These are phyloP conservation scores for Penicillium coprophilum DNA, from an alignment of 495 filamentous ascomycete genomes.

Conservation along the genomic window DNA sequence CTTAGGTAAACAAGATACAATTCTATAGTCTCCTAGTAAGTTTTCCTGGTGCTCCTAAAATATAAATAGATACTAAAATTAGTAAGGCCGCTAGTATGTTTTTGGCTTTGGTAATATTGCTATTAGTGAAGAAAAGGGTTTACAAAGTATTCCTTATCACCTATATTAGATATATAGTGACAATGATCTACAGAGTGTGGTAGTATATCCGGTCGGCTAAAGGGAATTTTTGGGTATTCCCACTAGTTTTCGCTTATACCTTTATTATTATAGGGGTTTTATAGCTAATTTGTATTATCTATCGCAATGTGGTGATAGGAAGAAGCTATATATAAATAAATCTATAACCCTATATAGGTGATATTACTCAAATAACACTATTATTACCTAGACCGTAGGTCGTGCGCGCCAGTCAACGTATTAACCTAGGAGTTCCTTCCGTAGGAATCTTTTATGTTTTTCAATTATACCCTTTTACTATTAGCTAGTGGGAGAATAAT, in stretches of 20 bases:
- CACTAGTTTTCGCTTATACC: slow-evolving; percentile 3
- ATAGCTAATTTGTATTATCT: slow-evolving; percentile 14
- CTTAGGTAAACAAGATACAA: slow-evolving; percentile 9
- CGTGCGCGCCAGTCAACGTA: slow-evolving; percentile 28
- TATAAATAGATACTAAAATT: background rate
- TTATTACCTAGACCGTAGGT: slow-evolving; percentile 29
- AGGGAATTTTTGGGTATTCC: background rate
- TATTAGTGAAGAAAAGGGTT: slow-evolving; percentile 19
- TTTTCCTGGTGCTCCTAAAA: background rate
- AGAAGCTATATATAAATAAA: slow-evolving; percentile 7
- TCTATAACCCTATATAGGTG: slow-evolving; percentile 3
- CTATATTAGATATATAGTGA: slow-evolving; percentile 20
- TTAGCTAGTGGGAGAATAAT: slow-evolving; percentile 36
- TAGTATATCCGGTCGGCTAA: slow-evolving; percentile 8
- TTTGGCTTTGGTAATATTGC: slow-evolving; percentile 18
- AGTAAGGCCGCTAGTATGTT: slow-evolving; percentile 17
- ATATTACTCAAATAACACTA: slow-evolving; percentile 17
- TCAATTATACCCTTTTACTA: slow-evolving; percentile 33
- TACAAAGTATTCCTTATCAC: slow-evolving; percentile 25
- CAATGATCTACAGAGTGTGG: slow-evolving; percentile 12
- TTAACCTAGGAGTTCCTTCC: slow-evolving; percentile 29
- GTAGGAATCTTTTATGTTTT: slow-evolving; percentile 29
- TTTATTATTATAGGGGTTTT: slow-evolving; percentile 9
- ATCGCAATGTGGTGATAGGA: slow-evolving; percentile 17
- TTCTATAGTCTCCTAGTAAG: slow-evolving; percentile 21